Evolutionary conservation across 495 filamentous ascomycete genomes (phyloP).

Genomic region (Neurospora africana): DNA sequence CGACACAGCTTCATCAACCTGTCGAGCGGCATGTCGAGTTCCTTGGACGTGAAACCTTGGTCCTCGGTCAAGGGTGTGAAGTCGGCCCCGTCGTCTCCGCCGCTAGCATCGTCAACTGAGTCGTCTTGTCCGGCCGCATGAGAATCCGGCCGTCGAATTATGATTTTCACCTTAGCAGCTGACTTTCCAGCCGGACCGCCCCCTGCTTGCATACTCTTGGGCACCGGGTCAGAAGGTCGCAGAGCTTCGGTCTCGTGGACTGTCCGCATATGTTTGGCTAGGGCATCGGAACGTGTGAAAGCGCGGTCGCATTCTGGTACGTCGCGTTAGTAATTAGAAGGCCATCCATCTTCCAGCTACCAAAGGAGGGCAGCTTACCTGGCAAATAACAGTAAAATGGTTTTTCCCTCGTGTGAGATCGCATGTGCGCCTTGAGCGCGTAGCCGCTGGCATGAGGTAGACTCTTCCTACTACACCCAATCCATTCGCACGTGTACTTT

Average conservation of each 20-base stretch:
- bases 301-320: constrained; percentile 84
- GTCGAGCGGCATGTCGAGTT: constrained; percentile 56
- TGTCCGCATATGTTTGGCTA: constrained; percentile 97
- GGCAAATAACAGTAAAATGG: constrained; percentile 93
- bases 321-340: background rate
- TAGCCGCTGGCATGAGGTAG: constrained; percentile 90
- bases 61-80: constrained; percentile 46
- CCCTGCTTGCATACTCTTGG: constrained; percentile 55
- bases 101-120: constrained; percentile 38
- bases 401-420: constrained; percentile 95
- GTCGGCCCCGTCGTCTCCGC: constrained; percentile 35
- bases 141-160: constrained; percentile 44
- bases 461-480: constrained; percentile 75
- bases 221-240: constrained; percentile 76
- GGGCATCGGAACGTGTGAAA: constrained; percentile 91
- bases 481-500: constrained; percentile 88
- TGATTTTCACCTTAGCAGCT: constrained; percentile 57
- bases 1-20: constrained; percentile 65
- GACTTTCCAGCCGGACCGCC: constrained; percentile 43
- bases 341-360: background rate
- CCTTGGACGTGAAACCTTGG: constrained; percentile 59
- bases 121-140: constrained; percentile 46
- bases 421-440: constrained; percentile 90
- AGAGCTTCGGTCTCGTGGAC: constrained; percentile 95
- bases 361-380: constrained; percentile 42